These are phyloP conservation scores for Neofusicoccum umdonicola DNA, from an alignment of 2,329 filamentous ascomycete genomes.

Conservation along the genomic window DNA sequence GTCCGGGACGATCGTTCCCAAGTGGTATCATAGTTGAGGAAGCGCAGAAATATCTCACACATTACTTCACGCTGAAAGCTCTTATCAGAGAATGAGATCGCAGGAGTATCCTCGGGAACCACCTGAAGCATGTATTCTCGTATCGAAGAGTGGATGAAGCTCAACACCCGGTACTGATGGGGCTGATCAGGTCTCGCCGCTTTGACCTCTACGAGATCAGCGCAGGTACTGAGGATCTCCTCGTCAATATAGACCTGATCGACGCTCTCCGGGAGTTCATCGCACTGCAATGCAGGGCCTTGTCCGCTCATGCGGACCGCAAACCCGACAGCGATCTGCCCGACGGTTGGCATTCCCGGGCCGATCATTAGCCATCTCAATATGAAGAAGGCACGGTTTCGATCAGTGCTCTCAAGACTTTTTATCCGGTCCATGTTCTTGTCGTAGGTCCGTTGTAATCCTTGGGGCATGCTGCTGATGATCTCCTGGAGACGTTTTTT, in stretches of 20 bases:
- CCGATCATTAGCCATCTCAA: neutral
- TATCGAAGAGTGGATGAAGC: neutral
- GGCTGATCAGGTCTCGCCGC: neutral
- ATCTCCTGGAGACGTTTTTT: neutral
- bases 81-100: neutral
- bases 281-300: neutral
- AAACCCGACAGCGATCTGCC: neutral
- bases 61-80: no score
- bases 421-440: neutral
- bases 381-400: neutral
- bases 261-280: neutral
- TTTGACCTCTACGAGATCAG: neutral
- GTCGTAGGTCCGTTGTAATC: neutral
- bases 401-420: neutral
- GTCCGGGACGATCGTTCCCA: no score
- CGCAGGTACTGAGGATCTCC: neutral
- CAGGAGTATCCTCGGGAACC: neutral
- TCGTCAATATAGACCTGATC: neutral
- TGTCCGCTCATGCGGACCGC: neutral
- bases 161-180: neutral
- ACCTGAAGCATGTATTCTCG: neutral
- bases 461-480: neutral
- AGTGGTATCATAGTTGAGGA: no score
- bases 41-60: no score
- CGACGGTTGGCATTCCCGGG: neutral